A percentile compares a stretch with the other conserved stretches of the same genome.
Evolutionary conservation across 192 early-diverging fungal genomes (phyloP).

Genomic region (Mortierella hygrophila): DNA sequence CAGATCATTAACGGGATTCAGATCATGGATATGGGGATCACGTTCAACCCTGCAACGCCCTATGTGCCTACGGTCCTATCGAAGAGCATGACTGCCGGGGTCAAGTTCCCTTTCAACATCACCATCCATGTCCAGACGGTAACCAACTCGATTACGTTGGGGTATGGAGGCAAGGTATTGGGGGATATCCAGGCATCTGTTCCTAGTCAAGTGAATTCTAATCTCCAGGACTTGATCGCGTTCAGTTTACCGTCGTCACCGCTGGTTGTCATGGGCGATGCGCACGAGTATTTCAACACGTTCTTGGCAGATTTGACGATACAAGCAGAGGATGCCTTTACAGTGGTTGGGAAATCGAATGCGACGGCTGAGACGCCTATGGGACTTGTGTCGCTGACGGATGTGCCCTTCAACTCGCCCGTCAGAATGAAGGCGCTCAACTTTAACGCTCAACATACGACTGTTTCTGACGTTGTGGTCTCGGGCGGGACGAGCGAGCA

Average conservation of each 20-base stretch:
- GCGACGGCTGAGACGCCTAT: conserved; percentile 61
- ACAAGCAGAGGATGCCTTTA: conserved; percentile 45
- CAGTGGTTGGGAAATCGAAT: conserved; percentile 57
- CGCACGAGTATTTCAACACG: conserved; percentile 58
- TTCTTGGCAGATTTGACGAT: conserved; percentile 59
- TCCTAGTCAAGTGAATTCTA: conserved; percentile 28
- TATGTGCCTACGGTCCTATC: conserved; percentile 58
- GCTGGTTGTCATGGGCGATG: conserved; percentile 50
- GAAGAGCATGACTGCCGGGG: conserved; percentile 50
- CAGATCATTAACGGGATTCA: conserved; percentile 59
- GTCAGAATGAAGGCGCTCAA: conserved; percentile 62
- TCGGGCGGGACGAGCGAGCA: conserved; percentile 58
- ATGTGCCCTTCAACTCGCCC: conserved; percentile 61
- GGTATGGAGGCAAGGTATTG: conserved; percentile 10
- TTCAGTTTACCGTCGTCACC: conserved; percentile 50
- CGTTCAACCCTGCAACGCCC: conserved; percentile 42
- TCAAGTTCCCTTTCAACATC: conserved; percentile 70
- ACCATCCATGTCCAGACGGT: conserved; percentile 58
- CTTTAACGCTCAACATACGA: conserved; percentile 52
- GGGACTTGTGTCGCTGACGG: conserved; percentile 59
- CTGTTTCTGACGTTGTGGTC: conserved; percentile 59
- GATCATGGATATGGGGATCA: conserved; percentile 61
- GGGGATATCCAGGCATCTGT: conserved; percentile 7
- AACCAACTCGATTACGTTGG: conserved; percentile 57
- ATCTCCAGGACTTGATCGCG: conserved; percentile 49